These are phyloP conservation scores for Suhomyces bokatorum DNA, from an alignment of 1,139 yeast species.

Conservation along the genomic window DNA sequence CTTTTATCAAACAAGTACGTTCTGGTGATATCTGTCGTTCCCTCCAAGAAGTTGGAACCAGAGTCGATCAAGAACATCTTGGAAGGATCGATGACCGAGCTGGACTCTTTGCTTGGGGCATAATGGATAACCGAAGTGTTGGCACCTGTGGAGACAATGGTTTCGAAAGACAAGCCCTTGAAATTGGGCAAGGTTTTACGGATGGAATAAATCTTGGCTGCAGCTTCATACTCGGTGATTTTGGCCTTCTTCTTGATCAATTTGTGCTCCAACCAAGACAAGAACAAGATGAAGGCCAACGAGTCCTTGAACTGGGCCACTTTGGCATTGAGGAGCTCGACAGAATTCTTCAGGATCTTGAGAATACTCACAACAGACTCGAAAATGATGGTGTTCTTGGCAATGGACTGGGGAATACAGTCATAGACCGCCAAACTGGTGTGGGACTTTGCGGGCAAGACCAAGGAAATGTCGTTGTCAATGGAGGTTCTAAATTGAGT, in stretches of 20 bases:
- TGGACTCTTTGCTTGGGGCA: slow-evolving; percentile 48
- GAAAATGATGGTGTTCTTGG: slow-evolving; percentile 26
- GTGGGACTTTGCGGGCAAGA: slow-evolving; percentile 34
- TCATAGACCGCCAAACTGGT: slow-evolving; percentile 38
- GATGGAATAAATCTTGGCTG: slow-evolving; percentile 43
- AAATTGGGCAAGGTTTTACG: slow-evolving; percentile 46
- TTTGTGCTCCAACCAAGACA: slow-evolving; percentile 45
- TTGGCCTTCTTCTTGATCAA: slow-evolving; percentile 26
- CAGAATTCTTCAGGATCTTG: slow-evolving; percentile 39
- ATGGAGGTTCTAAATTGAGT: slow-evolving; percentile 23
- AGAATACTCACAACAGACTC: slow-evolving; percentile 38
- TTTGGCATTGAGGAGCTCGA: slow-evolving; percentile 40
- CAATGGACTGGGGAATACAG: slow-evolving; percentile 31
- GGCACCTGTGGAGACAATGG: slow-evolving; percentile 56
- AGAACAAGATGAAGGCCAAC: slow-evolving; percentile 40
- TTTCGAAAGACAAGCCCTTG: slow-evolving; percentile 53
- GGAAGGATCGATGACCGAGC: slow-evolving; percentile 42
- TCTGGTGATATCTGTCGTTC: slow-evolving; percentile 61
- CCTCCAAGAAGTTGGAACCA: slow-evolving; percentile 59
- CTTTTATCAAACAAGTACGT: slow-evolving; percentile 45
- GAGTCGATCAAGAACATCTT: slow-evolving; percentile 50
- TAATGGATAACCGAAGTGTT: slow-evolving; percentile 59
- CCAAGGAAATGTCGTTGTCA: slow-evolving; percentile 19
- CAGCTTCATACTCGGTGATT: slow-evolving; percentile 45
- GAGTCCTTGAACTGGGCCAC: slow-evolving; percentile 49